phyloP scores from a whole-genome alignment of 2,329 filamentous ascomycete genomes.

The Graphilbum ipis-grandicollis region DNA sequence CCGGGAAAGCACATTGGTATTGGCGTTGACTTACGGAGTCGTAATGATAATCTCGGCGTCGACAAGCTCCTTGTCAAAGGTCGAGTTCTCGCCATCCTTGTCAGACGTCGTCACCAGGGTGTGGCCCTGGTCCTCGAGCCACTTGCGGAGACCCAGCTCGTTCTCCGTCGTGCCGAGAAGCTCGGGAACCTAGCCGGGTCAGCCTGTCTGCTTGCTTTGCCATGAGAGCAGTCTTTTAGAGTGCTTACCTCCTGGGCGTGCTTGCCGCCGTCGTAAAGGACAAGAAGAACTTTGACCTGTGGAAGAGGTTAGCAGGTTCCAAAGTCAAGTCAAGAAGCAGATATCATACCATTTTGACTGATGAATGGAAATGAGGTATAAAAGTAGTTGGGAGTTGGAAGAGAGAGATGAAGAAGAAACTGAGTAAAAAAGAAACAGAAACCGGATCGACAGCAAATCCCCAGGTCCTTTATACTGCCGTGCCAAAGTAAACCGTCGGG shows the following conservation, averaged over 20 bases:
- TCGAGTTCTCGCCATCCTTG: conserved; percentile 86
- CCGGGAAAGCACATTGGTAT: no score
- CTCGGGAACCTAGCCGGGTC: conserved; percentile 40
- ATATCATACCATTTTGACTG: conserved; percentile 8
- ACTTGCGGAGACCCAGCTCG: conserved; percentile 91
- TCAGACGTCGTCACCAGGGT: conserved; percentile 92
- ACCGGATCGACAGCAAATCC: no score
- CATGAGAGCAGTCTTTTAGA: no score
- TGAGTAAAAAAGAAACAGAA: no score
- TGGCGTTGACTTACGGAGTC: conserved; percentile 75
- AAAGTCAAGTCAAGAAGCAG: neutral
- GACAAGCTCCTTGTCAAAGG: conserved; percentile 86
- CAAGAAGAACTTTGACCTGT: conserved; percentile 88
- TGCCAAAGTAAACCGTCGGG: no score
- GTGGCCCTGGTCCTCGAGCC: conserved; percentile 95
- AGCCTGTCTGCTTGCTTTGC: no score
- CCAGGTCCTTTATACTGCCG: no score
- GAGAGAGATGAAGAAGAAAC: no score
- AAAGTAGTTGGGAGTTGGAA: no score
- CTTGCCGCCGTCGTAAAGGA: conserved; percentile 81
- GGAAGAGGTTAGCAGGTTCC: conserved; percentile 10
- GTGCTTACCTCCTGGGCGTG: conserved; percentile 69
- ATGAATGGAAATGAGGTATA: no score
- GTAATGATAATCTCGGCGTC: conserved; percentile 99
- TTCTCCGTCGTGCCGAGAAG: conserved; percentile 95